Conservation (phyloP, 202 grass and related monocot genomes). For the Bolboschoenoplectus hybrid region DNA sequence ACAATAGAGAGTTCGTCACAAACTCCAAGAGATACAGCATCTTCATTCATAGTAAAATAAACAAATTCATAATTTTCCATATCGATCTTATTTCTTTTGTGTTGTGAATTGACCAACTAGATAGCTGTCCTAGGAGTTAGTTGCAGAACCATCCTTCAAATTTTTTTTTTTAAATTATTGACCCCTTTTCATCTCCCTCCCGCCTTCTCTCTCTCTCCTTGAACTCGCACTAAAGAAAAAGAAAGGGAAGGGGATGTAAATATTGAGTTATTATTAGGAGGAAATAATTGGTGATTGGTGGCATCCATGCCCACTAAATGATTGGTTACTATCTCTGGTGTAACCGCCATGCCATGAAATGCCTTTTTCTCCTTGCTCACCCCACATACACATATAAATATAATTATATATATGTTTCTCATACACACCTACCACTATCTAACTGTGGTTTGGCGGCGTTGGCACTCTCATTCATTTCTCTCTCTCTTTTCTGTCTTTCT, state of each 20-base stretch:
- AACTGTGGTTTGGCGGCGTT: slow-evolving; percentile 43
- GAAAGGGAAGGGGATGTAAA: slow-evolving; percentile 46
- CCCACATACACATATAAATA: slow-evolving; percentile 22
- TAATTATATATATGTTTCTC: neutral
- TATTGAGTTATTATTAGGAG: slow-evolving; percentile 26
- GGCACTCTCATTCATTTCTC: slow-evolving; percentile 32
- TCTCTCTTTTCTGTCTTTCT: neutral
- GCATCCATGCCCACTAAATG: slow-evolving; percentile 33
- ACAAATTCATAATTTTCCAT: slow-evolving; percentile 22
- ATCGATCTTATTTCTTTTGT: slow-evolving; percentile 58
- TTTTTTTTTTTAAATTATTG: slow-evolving; percentile 49
- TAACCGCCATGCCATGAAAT: slow-evolving; percentile 36
- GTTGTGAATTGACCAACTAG: slow-evolving; percentile 50
- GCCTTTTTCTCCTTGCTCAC: slow-evolving; percentile 29
- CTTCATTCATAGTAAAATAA: slow-evolving; percentile 68
- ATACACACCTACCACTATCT: slow-evolving; percentile 37
- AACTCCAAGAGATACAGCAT: slow-evolving; percentile 61
- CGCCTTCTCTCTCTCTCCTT: slow-evolving; percentile 3
- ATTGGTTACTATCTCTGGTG: slow-evolving; percentile 43
- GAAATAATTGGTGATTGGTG: slow-evolving; percentile 35
- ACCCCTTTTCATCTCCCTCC: neutral
- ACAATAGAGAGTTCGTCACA: slow-evolving; percentile 43
- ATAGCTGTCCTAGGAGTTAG: slow-evolving; percentile 42
- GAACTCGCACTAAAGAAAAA: slow-evolving; percentile 46
- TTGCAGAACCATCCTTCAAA: slow-evolving; percentile 45